Base-by-base conservation (phyloP, 2,329 filamentous ascomycete species). In the Onygenales sp. region DNA sequence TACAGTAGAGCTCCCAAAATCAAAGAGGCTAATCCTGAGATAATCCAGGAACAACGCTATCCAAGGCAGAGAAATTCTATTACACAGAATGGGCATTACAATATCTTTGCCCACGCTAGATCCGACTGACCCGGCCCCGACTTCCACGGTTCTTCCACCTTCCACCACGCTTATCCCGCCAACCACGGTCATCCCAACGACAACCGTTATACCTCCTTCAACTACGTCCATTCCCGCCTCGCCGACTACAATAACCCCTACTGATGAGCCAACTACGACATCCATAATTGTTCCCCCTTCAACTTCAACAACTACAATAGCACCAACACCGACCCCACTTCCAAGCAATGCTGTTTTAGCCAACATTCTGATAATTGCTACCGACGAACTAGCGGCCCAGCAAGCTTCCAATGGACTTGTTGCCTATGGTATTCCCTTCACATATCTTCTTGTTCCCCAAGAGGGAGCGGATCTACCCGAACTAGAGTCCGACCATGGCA, bases 361-460 rank as follows among this genome's bases (percentile, higher is more conserved):
- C 6, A 82, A 78, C 33, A 74, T 83, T 53, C 68, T 84, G 44
- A 70, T 84, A 48, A 71, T 84, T 57, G 79, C 78, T 42, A 72
- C 74, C 57, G 79, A 83, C 61, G 58, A 71, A 39, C 66, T 69
- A 27, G 72, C 77, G 2, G 77, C 76, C 7, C 67, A 66, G 14
- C 74, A 75, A 32, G 76, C 76, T 10, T 74, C 72, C 37, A 75
- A 74, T 10, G 81, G 80, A 27, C 72, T 84, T 7, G 77, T 80
- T 60, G 80, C 73, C 54, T 84, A 84, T 59, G 81, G 79, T 34
- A 83, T 84, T 56, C 79, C 80, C 1, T 83, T 74, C 59, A 70
- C 82, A 58, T 70, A 75, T 5, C 61, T 82, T 9, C 58, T 77
- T 17, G 78, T 84, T n/a, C 79, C 80, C 6, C 70, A 78, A 59